Base-by-base conservation (phyloP, 139 green algal genomes). In the Tetradesmus lagerheimii region DNA sequence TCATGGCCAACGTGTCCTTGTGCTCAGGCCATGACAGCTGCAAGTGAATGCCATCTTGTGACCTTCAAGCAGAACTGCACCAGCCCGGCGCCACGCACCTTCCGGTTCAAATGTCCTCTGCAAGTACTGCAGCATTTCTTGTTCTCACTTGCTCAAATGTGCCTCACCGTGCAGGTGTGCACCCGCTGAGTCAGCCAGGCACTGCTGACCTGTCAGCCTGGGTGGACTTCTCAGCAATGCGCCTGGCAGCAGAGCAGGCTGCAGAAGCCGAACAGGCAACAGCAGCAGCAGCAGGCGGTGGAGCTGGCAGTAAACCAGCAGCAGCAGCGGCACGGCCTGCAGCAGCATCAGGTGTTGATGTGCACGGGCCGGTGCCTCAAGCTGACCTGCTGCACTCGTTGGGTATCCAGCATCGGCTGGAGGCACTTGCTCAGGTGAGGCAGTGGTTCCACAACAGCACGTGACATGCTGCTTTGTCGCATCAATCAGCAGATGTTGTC, bases 141-240 rank as follows among this genome's bases (percentile, higher is more conserved):
- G n/a, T n/a, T n/a, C n/a, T n/a, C n/a, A n/a, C n/a, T n/a, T n/a
- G n/a, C n/a, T n/a, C n/a, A n/a, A n/a, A n/a, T 64, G 3, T 64
- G 5, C 3, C 25, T 6, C 11, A 45, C 27, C 8, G 2, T 80
- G 75, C 50, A 78, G 29, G 39, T 37, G 74, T 79, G 50, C 90
- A 94, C 90, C 64, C 96, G 64, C 92, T 99, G 66, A 92, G 97
- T 14, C 35, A 87, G 43, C 98, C 98, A 0, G 98, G 98, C 27
- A 87, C 45, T 3, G 95, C 96, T 6, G 98, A 99, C 93, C 92
- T 99, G 38, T 97, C 92, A 86, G 96, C 96, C 1, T 97, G 96
- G 83, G 98, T 99, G 27, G 98, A 99, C 94, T 99, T 99, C 85
- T 86, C 50, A 4, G 94, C 96, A 0, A 90, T 99, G 82, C 89